phyloP scores from a whole-genome alignment of 306 rosid species.

The Castanea crenata region DNA sequence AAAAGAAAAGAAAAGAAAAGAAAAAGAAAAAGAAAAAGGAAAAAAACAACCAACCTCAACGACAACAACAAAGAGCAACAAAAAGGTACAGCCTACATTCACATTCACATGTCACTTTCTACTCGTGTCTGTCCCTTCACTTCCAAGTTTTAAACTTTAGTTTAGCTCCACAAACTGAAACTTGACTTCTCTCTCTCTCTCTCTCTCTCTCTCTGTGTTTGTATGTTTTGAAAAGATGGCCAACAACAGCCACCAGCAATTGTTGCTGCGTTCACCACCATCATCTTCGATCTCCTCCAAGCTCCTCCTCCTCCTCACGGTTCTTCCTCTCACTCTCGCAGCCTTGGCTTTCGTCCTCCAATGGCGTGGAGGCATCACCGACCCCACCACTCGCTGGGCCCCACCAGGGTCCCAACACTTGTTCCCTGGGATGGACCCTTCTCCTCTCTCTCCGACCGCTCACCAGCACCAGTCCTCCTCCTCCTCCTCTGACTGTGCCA shows the following conservation, averaged over 20 bases:
- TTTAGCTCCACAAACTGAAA: too few species aligned
- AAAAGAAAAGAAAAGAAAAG: too few species aligned
- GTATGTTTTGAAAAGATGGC: not conserved
- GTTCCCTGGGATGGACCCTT: constrained; percentile 92
- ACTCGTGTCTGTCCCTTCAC: too few species aligned
- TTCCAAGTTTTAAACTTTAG: too few species aligned
- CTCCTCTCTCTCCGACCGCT: constrained; percentile 62
- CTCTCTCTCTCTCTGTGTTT: not conserved
- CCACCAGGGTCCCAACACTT: constrained; percentile 70
- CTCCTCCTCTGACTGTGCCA: constrained; percentile 49
- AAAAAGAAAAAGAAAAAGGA: too few species aligned
- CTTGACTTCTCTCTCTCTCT: not conserved
- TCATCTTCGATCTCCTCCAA: constrained; percentile 46
- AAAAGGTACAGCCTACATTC: too few species aligned
- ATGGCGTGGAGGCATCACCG: constrained; percentile 96
- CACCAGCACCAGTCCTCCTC: constrained; percentile 38
- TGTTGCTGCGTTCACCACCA: constrained; percentile 55
- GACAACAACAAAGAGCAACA: too few species aligned
- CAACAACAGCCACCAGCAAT: constrained; percentile 38
- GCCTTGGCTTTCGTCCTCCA: constrained; percentile 87
- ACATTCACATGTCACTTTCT: too few species aligned
- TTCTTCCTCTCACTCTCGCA: constrained; percentile 87
- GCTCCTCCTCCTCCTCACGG: constrained; percentile 77
- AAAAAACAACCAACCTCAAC: too few species aligned
- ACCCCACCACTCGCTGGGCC: constrained; percentile 70